phyloP scores from a whole-genome alignment of 192 early-diverging fungal species.

The Haplosporangium gracile region DNA sequence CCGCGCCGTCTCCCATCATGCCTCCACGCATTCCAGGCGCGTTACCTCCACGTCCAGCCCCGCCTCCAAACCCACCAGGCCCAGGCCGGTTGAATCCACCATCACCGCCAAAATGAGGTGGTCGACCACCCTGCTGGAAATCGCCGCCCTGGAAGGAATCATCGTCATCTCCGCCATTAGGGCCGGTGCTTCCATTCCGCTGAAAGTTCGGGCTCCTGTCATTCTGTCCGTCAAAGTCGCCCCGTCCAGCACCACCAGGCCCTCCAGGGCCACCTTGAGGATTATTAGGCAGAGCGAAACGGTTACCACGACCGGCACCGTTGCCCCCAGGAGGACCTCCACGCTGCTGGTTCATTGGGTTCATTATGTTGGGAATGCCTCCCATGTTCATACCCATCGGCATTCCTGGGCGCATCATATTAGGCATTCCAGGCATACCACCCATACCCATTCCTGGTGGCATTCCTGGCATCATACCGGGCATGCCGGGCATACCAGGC shows the following conservation, averaged over 20 bases:
- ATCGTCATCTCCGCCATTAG: conserved; percentile 9
- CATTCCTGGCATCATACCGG: conserved; percentile 61
- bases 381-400: conserved; percentile 51
- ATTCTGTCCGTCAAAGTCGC: conserved; percentile 23
- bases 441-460: conserved; percentile 59
- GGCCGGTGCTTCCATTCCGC: conserved; percentile 25
- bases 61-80: conserved; percentile 28
- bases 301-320: conserved; percentile 44
- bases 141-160: conserved; percentile 5
- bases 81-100: conserved; percentile 1
- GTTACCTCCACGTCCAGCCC: conserved; percentile 31
- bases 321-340: conserved; percentile 33
- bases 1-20: conserved; percentile 10
- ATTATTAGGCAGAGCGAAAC: conserved; percentile 21
- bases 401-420: conserved; percentile 56
- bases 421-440: conserved; percentile 53
- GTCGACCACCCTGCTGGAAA: conserved; percentile 20
- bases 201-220: conserved; percentile 30
- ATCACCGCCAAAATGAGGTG: conserved; percentile 28
- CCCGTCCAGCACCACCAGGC: conserved; percentile 18
- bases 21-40: conserved; percentile 31
- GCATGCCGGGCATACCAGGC: conserved; percentile 55
- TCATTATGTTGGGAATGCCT: conserved; percentile 56
- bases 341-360: conserved; percentile 45
- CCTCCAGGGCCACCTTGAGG: conserved; percentile 29